Conservation (phyloP, 2,329 filamentous ascomycete genomes). For the Penicillium sp. region DNA sequence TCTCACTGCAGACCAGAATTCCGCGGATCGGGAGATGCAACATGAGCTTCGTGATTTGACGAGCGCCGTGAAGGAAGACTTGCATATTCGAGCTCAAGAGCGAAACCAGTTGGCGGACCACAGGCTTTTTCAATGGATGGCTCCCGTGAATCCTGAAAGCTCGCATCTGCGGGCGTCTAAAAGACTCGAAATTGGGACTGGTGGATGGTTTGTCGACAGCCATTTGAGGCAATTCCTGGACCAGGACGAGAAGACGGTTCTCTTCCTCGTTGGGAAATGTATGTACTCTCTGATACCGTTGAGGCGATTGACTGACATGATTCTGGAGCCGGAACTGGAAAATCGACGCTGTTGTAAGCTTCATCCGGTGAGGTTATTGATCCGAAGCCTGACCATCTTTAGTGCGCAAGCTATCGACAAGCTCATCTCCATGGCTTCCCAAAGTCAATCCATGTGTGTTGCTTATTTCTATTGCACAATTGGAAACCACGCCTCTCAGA, state of each 20-base stretch:
- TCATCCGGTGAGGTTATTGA: too few relatives aligned
- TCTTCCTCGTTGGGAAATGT: conserved; percentile 23
- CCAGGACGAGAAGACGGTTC: neutral
- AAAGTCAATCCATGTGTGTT: conserved; percentile 4
- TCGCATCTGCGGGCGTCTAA: conserved; percentile 18
- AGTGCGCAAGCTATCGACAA: conserved; percentile 20
- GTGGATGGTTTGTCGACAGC: conserved; percentile 19
- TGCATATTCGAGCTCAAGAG: conserved; percentile 16
- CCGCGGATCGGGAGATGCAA: conserved; percentile 15
- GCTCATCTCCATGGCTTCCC: conserved; percentile 8
- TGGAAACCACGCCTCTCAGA: conserved; percentile 16
- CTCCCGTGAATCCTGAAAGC: conserved; percentile 18
- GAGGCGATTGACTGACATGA: neutral
- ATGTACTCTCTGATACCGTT: neutral
- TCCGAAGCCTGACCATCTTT: neutral
- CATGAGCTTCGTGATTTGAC: conserved; percentile 15
- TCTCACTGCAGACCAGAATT: conserved; percentile 18
- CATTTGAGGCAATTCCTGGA: conserved; percentile 14
- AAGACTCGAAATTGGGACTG: conserved; percentile 9
- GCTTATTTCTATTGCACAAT: conserved; percentile 24
- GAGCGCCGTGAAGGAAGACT: conserved; percentile 14
- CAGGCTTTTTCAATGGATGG: conserved; percentile 18
- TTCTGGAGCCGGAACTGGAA: conserved; percentile 19
- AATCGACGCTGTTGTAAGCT: conserved; percentile 22
- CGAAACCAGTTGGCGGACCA: conserved; percentile 10